Evolutionary conservation across 345 rosid species (phyloP).

Genomic region (Pistacia integerrima): DNA sequence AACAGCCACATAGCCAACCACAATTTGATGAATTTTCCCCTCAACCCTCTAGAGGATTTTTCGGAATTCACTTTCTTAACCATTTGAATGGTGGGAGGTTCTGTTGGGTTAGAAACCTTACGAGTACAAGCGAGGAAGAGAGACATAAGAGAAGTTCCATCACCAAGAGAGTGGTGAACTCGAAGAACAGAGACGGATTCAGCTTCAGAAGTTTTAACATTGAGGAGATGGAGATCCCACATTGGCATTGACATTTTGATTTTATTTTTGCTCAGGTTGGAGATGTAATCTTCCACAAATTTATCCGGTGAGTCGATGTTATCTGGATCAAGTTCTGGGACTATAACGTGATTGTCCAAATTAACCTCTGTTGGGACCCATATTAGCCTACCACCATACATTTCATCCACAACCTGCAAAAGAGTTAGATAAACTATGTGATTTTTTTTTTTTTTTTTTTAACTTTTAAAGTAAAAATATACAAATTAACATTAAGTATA

Average conservation of each 20-base stretch:
- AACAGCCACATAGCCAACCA: constrained; percentile 7
- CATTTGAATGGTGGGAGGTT: constrained; percentile 21
- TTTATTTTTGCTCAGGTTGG: constrained; percentile 15
- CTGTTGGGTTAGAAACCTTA: constrained; percentile 17
- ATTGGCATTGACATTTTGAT: constrained; percentile 37
- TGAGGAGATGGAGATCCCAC: constrained; percentile 38
- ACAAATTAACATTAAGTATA: too few species aligned
- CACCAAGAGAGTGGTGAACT: constrained; percentile 37
- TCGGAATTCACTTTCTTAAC: neutral
- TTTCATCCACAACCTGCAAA: constrained; percentile 29
- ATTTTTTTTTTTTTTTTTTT: too few species aligned
- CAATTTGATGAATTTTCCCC: neutral
- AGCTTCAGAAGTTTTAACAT: constrained; percentile 30
- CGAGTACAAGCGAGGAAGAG: constrained; percentile 23
- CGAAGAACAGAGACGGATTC: constrained; percentile 28
- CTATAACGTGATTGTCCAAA: constrained; percentile 34
- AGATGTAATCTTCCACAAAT: constrained; percentile 36
- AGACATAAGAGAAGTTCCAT: too few species aligned
- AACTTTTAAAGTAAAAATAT: too few species aligned
- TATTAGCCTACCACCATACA: constrained; percentile 19
- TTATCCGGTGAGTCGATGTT: constrained; percentile 13
- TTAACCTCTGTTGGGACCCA: constrained; percentile 38
- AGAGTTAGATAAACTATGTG: too few species aligned
- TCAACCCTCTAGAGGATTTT: neutral
- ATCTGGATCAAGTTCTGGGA: constrained; percentile 13